Evolutionary conservation across 2,329 filamentous ascomycete genomes (phyloP).

Genomic region (Diplodia scrobiculata): DNA sequence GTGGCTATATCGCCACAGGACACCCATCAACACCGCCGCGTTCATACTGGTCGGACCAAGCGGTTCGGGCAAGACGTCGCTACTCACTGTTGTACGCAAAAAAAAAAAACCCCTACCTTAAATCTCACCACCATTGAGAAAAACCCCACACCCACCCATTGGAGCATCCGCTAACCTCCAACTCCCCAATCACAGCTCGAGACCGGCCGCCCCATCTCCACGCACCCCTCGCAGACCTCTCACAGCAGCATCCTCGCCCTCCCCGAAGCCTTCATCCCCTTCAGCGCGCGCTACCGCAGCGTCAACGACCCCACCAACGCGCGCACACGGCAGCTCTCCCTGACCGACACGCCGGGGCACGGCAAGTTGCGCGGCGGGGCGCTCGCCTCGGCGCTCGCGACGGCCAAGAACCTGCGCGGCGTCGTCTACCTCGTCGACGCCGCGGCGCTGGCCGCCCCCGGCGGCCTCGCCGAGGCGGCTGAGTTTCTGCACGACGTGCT

Average conservation of each 20-base stretch:
- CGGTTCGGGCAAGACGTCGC: slow-evolving; percentile 82
- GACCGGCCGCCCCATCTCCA: slow-evolving; percentile 57
- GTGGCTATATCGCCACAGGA: slow-evolving; percentile 67
- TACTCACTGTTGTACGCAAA: slow-evolving; percentile 69
- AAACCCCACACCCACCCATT: background rate
- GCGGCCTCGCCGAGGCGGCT: slow-evolving; percentile 68
- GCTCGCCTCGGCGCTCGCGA: slow-evolving; percentile 52
- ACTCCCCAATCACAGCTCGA: slow-evolving; percentile 47
- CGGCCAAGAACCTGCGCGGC: slow-evolving; percentile 57
- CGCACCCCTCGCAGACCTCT: slow-evolving; percentile 65
- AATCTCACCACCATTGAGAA: slow-evolving; percentile 9
- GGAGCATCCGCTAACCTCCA: slow-evolving; percentile 11
- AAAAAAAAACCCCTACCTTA: background rate
- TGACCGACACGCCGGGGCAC: slow-evolving; percentile 92
- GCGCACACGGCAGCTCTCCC: slow-evolving; percentile 65
- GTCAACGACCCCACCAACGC: slow-evolving; percentile 62
- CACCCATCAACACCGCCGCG: slow-evolving; percentile 69
- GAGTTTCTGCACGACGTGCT: slow-evolving; percentile 87
- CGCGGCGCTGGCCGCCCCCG: slow-evolving; percentile 48
- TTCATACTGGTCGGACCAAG: slow-evolving; percentile 81
- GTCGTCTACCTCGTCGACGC: slow-evolving; percentile 91
- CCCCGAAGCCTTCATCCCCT: slow-evolving; percentile 54
- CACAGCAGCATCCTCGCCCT: slow-evolving; percentile 60
- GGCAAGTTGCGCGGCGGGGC: slow-evolving; percentile 77
- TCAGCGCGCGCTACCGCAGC: slow-evolving; percentile 66